These are phyloP conservation scores for Verticillium albo-atrum DNA, from an alignment of 2,329 filamentous ascomycete genomes.

Conservation along the genomic window DNA sequence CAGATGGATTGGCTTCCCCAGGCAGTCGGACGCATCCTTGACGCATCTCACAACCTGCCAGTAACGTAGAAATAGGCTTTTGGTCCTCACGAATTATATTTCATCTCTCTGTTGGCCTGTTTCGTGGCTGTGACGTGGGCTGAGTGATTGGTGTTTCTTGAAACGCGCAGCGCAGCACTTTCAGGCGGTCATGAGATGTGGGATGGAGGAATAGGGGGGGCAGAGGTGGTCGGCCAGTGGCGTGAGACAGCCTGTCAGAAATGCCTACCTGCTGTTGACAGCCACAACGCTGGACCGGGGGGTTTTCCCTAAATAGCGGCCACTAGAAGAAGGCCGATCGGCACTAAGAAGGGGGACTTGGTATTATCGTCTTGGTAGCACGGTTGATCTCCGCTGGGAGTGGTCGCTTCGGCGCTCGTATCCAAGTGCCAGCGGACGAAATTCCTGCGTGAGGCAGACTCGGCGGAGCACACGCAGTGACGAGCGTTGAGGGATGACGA, in stretches of 20 bases:
- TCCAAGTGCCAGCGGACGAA: not conserved
- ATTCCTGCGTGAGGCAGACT: not conserved
- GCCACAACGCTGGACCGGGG: not conserved
- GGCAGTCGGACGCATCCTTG: too few relatives aligned
- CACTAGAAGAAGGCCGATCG: not conserved
- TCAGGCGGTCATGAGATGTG: not conserved
- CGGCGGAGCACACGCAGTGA: not conserved
- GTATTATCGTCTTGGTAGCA: not conserved
- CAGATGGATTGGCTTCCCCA: too few relatives aligned
- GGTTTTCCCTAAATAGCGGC: conserved; percentile 2
- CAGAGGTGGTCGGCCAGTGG: not conserved
- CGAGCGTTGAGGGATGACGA: not conserved
- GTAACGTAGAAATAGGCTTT: not conserved
- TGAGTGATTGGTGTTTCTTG: not conserved
- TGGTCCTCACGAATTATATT: not conserved
- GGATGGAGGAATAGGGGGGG: not conserved
- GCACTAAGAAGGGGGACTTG: not conserved
- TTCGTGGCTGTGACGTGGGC: not conserved
- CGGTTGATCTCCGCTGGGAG: not conserved
- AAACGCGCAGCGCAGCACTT: not conserved
- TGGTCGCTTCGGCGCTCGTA: not conserved
- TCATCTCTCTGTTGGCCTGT: not conserved
- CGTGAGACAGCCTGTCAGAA: not conserved
- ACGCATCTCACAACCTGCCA: not conserved
- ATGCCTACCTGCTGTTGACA: not conserved